Percentiles rank a stretch among this genome's conserved stretches.
Conservation (phyloP, 2,329 filamentous ascomycete species). For the Aureobasidium subglaciale region DNA sequence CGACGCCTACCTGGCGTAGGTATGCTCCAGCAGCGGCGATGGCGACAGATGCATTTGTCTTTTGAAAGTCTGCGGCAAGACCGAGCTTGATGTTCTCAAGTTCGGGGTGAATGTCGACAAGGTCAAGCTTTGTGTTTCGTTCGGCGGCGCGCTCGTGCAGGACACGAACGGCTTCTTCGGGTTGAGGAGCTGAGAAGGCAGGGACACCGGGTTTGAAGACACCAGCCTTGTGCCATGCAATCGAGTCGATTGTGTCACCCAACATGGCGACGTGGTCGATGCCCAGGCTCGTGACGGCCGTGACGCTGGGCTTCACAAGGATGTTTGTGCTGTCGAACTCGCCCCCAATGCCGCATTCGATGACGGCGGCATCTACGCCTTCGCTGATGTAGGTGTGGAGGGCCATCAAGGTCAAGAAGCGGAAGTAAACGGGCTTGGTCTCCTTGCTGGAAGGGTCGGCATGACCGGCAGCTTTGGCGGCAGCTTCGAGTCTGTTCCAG, state of each 20-base stretch:
- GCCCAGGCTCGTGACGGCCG: constrained; percentile 71
- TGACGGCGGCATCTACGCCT: constrained; percentile 68
- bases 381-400: constrained; percentile 74
- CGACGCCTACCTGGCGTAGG: constrained; percentile 40
- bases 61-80: constrained; percentile 56
- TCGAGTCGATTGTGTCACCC: constrained; percentile 69
- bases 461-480: constrained; percentile 43
- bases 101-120: constrained; percentile 44
- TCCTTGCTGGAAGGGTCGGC: constrained; percentile 42
- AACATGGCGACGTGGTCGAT: constrained; percentile 81
- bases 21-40: constrained; percentile 54
- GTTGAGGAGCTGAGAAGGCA: constrained; percentile 57
- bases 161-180: constrained; percentile 47
- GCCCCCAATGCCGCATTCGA: constrained; percentile 92
- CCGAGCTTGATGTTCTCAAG: constrained; percentile 47
- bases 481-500: constrained; percentile 61
- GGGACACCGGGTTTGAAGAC: constrained; percentile 65
- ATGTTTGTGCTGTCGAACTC: constrained; percentile 92
- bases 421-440: constrained; percentile 84
- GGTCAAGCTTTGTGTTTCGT: constrained; percentile 40
- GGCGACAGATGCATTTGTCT: constrained; percentile 55
- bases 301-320: constrained; percentile 60
- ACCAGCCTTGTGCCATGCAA: constrained; percentile 88
- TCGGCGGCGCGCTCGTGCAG: constrained; percentile 49
- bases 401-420: constrained; percentile 82